These are phyloP conservation scores for Sungouiozyma ichnusensis DNA, from an alignment of 805 yeast genomes.

Conservation along the genomic window DNA sequence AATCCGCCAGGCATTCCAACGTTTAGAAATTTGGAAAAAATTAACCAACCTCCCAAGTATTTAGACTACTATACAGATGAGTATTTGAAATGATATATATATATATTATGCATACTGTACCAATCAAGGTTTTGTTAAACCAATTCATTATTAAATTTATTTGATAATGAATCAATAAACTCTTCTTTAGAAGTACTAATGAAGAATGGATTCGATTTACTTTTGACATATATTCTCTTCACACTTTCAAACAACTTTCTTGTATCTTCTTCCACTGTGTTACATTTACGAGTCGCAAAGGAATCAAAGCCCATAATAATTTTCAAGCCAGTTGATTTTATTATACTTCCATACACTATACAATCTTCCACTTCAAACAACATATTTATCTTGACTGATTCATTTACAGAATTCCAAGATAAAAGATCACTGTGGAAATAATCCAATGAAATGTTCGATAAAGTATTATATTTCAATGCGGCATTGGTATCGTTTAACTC, in stretches of 20 bases:
- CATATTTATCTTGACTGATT: constrained; percentile 12
- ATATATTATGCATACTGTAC: background rate
- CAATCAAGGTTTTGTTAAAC: constrained; percentile 2
- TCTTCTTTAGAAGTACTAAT: constrained; percentile 1
- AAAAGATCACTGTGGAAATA: constrained; percentile 23
- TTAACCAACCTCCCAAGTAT: constrained; percentile 34
- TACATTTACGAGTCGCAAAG: constrained; percentile 2
- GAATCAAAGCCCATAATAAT: constrained; percentile 20
- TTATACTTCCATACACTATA: constrained; percentile 21
- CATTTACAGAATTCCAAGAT: constrained; percentile 10
- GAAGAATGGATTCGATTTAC: constrained; percentile 22
- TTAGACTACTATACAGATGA: constrained; percentile 8
- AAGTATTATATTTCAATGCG: constrained; percentile 22
- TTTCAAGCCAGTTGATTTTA: constrained; percentile 23
- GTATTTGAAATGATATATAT: constrained; percentile 1
- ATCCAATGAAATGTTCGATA: constrained; percentile 26
- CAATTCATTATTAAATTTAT: constrained; percentile 9
- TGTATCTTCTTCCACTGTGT: constrained; percentile 8
- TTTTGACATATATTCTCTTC: constrained; percentile 16
- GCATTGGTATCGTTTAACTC: constrained; percentile 13
- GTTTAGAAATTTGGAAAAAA: constrained; percentile 57
- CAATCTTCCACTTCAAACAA: constrained; percentile 24
- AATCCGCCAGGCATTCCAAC: constrained; percentile 37
- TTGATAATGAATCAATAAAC: constrained; percentile 9
- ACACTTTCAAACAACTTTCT: constrained; percentile 15